Evolutionary conservation across 140 eudicot species (phyloP), one percentile per base, ranked within the genome.

Genomic region (Anethum foeniculum): DNA sequence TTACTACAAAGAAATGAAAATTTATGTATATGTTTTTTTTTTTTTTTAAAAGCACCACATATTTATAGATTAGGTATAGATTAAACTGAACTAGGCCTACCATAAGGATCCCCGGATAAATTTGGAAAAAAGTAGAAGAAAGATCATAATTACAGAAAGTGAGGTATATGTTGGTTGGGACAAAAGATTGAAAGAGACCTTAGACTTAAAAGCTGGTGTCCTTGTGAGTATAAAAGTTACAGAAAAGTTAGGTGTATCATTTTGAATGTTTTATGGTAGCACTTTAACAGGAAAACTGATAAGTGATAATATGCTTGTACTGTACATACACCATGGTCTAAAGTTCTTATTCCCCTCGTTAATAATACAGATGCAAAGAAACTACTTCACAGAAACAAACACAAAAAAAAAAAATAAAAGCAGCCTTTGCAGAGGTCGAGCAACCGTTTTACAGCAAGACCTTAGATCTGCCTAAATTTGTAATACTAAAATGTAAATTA

Each of bases 111-210:
- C 15, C 14, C 4, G 38, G 71, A 11, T 67, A 32, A 15, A 67
- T 13, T 13, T 30, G 73, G 73, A 16, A 67, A 34, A 30, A 67
- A 12, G 21, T 13, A 28, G 36, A 30, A 67, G 10, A 67, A n/a
- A 25, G 34, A 60, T 25, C 43, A 30, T 67, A 67, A 67, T 32
- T 28, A 67, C 39, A 67, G 74, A 68, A 68, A 68, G 74, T 68
- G 43, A 68, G 74, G 74, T 68, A 28, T 23, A 28, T 68, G 74
- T 68, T 32, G 30, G 74, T 32, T 68, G 74, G n/a, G 74, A 28
- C 44, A 68, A 68, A 68, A 32, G 43, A 68, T 34, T 28, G 43
- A 68, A 32, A 68, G 43, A 7, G 74, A 68, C 74, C 16, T 28
- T 5, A 65, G 19, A 36, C 36, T 25, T 64, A 4, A 58, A 62